Evolutionary conservation across 345 rosid species (phyloP).

Genomic region (Hibiscus tridactylites): DNA sequence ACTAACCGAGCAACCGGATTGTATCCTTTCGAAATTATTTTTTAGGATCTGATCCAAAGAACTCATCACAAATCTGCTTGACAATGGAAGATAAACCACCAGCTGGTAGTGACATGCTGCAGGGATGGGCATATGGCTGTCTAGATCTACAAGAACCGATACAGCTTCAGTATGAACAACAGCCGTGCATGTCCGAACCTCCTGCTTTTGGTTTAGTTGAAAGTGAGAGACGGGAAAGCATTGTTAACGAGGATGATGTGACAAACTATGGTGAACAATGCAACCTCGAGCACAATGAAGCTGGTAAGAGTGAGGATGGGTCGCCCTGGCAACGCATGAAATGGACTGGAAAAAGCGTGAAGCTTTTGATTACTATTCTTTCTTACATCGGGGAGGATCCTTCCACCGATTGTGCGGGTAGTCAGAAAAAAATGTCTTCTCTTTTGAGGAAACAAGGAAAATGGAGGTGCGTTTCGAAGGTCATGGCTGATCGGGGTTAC

Average conservation of each 20-base stretch:
- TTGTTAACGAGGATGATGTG: not conserved
- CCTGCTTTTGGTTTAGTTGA: not conserved
- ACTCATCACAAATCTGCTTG: not conserved
- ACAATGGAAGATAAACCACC: constrained; percentile 4
- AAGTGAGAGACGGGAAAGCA: not conserved
- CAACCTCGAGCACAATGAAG: constrained; percentile 1
- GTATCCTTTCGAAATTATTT: not conserved
- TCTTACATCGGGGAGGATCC: constrained; percentile 22
- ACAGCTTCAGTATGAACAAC: not conserved
- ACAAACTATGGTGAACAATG: not conserved
- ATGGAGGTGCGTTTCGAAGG: constrained; percentile 24
- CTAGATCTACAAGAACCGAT: not conserved
- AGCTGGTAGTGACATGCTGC: not conserved
- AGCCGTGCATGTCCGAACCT: not conserved
- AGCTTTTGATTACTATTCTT: constrained; percentile 19
- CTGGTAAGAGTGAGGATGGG: not conserved
- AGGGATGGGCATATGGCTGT: not conserved
- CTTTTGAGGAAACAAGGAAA: constrained; percentile 22
- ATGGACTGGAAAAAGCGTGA: constrained; percentile 23
- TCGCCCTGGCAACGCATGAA: constrained; percentile 18
- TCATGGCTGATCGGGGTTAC: constrained; percentile 20
- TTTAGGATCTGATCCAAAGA: not conserved
- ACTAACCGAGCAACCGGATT: no score
- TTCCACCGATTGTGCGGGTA: constrained; percentile 2
- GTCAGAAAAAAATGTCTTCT: not conserved